Base-by-base conservation (phyloP, 2,329 filamentous ascomycete species). In the Botryosphaeria dothidea region DNA sequence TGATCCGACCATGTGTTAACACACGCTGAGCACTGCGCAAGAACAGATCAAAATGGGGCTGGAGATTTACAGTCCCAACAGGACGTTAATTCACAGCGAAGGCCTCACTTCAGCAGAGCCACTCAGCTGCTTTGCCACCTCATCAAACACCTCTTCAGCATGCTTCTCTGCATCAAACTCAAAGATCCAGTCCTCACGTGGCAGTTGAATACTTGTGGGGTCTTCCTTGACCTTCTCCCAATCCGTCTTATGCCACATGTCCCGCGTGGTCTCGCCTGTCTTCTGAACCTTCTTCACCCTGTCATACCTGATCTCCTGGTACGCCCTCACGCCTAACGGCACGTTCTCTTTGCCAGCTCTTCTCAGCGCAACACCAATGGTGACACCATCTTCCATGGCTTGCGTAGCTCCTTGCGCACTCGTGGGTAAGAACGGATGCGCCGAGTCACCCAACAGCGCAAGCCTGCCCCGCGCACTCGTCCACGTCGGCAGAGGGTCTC, bases 241-340 rank as follows among this genome's bases (percentile, higher is more conserved):
- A 15, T 71, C 66, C 45, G 67, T n/a, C 6, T 73, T 73, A 27
- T 75, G 73, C 73, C 62, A 64, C 62, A 64, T 64, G 29, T 57
- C 51, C 29, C 62, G 7, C 36, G 46, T 64, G 31, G 48, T 64
- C 62, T 64, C 62, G 9, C 62, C 62, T 4, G 51, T 64, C 34
- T 64, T 57, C 51, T 23, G 67, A 65, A 72, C 72, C 0, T 68
- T 66, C 67, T 76, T 60, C 5, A 60, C 56, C 2, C 56, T 23
- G 0, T 60, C 64, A 4, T 62, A 62, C 46, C 64, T 43, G n/a
- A 65, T 54, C 31, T 54, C 57, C 45, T 62, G 43, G 15, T 65
- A 65, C 3, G 64, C 51, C 23, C 34, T 23, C 11, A 65, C 25
- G 17, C 27, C 64, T 31, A 65, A 17, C 1, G 57, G 23, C 17